These are phyloP conservation scores for Holtermannia corniformis DNA, from an alignment of 768 basidiomycete species.

Conservation along the genomic window DNA sequence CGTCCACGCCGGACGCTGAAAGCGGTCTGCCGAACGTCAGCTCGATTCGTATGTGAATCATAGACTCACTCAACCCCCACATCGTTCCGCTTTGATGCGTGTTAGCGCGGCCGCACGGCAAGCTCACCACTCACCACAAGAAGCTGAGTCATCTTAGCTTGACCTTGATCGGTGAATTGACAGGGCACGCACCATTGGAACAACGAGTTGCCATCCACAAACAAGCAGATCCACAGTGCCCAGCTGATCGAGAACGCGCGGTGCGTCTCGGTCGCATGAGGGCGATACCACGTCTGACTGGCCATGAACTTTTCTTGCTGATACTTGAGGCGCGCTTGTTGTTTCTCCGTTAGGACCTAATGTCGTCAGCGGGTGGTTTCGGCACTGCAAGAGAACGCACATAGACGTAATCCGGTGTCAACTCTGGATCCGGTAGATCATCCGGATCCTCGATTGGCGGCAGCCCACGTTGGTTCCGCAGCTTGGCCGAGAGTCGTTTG, in stretches of 20 bases:
- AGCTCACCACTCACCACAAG: neutral
- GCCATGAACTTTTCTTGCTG: constrained; percentile 40
- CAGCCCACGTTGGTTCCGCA: constrained; percentile 56
- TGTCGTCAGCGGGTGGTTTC: constrained; percentile 1
- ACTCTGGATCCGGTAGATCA: constrained; percentile 65
- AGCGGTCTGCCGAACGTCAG: constrained; percentile 15
- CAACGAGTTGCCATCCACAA: constrained; percentile 54
- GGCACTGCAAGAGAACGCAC: constrained; percentile 16
- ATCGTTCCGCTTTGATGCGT: constrained; percentile 54
- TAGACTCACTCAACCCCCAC: constrained; percentile 55
- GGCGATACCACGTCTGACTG: constrained; percentile 65
- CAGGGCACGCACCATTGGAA: constrained; percentile 53
- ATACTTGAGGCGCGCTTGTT: constrained; percentile 32
- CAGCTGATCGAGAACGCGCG: constrained; percentile 39
- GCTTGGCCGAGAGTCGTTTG: constrained; percentile 52
- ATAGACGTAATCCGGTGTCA: constrained; percentile 36
- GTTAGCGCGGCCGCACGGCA: neutral
- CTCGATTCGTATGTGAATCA: neutral
- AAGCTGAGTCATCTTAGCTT: neutral
- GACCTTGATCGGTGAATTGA: neutral
- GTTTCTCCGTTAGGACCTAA: constrained; percentile 36
- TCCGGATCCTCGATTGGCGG: constrained; percentile 63
- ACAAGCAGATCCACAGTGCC: constrained; percentile 50
- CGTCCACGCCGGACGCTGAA: constrained; percentile 43
- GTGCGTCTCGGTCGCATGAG: constrained; percentile 72